These are phyloP conservation scores for Senna siamea DNA, from an alignment of 306 rosid species.

Conservation along the genomic window DNA sequence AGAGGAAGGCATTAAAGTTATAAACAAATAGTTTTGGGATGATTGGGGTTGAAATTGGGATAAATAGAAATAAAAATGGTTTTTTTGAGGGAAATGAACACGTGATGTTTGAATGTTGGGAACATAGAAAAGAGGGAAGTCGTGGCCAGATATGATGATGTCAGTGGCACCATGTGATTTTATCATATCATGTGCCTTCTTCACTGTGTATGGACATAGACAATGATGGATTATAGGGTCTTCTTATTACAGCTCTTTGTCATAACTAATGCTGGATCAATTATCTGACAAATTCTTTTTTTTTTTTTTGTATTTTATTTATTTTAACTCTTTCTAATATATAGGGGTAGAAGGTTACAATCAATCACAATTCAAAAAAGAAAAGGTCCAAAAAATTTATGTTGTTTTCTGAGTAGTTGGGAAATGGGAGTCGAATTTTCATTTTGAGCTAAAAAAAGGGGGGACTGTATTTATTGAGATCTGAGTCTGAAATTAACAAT, in stretches of 20 bases:
- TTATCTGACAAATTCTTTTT: conserved; percentile 50
- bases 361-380: conserved; percentile 24
- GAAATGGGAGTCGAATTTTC: conserved; percentile 20
- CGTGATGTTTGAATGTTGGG: conserved; percentile 72
- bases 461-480: conserved; percentile 36
- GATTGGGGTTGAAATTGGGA: conserved; percentile 9
- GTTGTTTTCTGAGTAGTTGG: conserved; percentile 31
- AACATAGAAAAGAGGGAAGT: conserved; percentile 46
- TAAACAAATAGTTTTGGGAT: not conserved
- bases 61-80: conserved; percentile 18
- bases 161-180: conserved; percentile 63
- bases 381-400: conserved; percentile 39
- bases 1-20: not conserved
- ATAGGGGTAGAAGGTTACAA: not conserved
- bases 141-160: conserved; percentile 71
- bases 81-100: conserved; percentile 31
- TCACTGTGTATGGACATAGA: conserved; percentile 20
- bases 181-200: conserved; percentile 62
- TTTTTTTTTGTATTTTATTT: conserved; percentile 35
- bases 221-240: conserved; percentile 27
- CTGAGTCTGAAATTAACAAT: conserved; percentile 38
- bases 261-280: conserved; percentile 33
- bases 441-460: conserved; percentile 22
- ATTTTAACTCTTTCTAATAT: conserved; percentile 23
- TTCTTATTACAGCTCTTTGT: conserved; percentile 23